These are phyloP conservation scores for Pouteria glomerata DNA, from an alignment of 148 eudicot genomes.

Conservation along the genomic window DNA sequence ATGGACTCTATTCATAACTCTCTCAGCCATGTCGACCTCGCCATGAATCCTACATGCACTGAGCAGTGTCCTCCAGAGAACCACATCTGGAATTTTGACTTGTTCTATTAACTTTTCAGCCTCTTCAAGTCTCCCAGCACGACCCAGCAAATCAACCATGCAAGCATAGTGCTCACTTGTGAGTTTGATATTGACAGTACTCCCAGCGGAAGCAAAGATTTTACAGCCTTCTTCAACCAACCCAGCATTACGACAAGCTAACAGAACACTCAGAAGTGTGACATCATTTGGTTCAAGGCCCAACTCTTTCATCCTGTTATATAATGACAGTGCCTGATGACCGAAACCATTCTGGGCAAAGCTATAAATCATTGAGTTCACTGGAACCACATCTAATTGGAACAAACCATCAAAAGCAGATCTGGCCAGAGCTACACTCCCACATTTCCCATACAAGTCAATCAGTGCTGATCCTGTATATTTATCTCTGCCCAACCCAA, in stretches of 20 bases:
- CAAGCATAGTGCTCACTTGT: conserved; percentile 42
- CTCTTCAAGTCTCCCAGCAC: conserved; percentile 37
- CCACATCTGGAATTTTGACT: conserved; percentile 31
- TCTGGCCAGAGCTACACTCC: conserved; percentile 30
- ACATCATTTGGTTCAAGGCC: conserved; percentile 37
- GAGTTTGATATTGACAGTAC: conserved; percentile 12
- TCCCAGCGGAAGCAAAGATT: conserved; percentile 23
- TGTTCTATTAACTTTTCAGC: conserved; percentile 30
- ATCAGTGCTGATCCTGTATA: conserved; percentile 31
- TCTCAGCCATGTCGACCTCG: conserved; percentile 27
- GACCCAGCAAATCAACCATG: conserved; percentile 41
- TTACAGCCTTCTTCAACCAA: conserved; percentile 37
- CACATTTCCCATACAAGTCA: conserved; percentile 42
- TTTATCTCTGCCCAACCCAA: conserved; percentile 36
- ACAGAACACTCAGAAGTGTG: conserved; percentile 29
- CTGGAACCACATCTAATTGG: conserved; percentile 32
- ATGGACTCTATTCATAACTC: conserved; percentile 21
- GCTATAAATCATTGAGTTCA: conserved; percentile 40
- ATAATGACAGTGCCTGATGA: conserved; percentile 24
- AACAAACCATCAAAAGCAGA: conserved; percentile 27
- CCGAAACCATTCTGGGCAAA: conserved; percentile 40
- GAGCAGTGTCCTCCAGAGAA: conserved; percentile 39
- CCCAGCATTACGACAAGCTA: conserved; percentile 35
- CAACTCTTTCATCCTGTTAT: conserved; percentile 23
- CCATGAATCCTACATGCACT: conserved; percentile 37